Conservation (phyloP, 176 grass and related monocot species). For the Carex cristatella region DNA sequence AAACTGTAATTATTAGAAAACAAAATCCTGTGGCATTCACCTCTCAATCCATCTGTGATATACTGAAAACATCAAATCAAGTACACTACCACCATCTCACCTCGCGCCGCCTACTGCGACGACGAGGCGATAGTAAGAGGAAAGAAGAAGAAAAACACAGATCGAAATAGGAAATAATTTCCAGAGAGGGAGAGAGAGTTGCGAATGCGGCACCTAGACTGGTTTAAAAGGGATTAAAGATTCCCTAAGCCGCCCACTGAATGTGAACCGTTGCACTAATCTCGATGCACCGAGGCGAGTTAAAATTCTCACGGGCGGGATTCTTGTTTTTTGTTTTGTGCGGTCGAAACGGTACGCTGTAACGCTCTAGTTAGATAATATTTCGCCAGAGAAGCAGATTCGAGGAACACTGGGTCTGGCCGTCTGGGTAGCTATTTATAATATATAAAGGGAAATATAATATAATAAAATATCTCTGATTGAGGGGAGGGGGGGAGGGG, state of each 20-base stretch:
- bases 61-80: neutral
- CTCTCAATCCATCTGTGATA: neutral
- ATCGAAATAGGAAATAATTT: neutral
- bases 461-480: neutral
- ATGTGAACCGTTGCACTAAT: neutral
- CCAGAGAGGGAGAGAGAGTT: neutral
- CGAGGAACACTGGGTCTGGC: neutral
- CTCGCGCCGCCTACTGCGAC: conserved; percentile 17
- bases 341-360: neutral
- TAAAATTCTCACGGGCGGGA: neutral
- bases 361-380: neutral
- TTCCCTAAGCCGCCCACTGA: neutral
- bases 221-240: neutral
- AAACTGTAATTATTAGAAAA: neutral
- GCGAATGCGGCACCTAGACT: neutral
- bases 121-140: neutral
- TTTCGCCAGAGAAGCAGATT: too few relatives aligned
- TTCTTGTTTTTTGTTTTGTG: neutral
- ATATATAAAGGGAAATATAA: neutral
- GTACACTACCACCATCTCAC: neutral
- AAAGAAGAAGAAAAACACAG: neutral
- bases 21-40: neutral
- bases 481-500: conserved; percentile 1
- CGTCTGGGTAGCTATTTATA: neutral
- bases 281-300: neutral